These are phyloP conservation scores for Magnolia kwangsiensis DNA, from an alignment of 164 flowering plant species.

Conservation along the genomic window DNA sequence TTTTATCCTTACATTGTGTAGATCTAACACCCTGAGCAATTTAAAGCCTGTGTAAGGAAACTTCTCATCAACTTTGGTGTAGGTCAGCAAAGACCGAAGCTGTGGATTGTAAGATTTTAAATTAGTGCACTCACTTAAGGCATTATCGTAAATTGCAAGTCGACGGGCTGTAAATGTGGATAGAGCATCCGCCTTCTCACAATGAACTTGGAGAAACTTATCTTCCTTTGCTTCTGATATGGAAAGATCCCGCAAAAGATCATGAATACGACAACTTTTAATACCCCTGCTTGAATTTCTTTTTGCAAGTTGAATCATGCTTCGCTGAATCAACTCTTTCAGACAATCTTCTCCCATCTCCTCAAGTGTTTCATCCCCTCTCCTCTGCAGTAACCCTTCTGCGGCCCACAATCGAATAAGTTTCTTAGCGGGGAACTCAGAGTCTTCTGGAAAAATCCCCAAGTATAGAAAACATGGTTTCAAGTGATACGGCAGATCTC, in stretches of 20 bases:
- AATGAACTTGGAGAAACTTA: neutral
- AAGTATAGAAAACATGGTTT: neutral
- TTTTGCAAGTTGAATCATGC: neutral
- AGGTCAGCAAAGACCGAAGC: neutral
- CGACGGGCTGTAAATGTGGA: neutral
- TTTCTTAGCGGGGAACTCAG: neutral
- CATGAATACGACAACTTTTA: neutral
- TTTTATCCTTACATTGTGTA: neutral
- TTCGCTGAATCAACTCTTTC: neutral
- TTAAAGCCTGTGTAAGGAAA: neutral
- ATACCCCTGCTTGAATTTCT: neutral
- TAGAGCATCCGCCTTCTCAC: neutral
- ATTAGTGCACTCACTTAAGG: neutral
- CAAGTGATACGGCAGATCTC: neutral
- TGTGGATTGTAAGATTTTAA: neutral
- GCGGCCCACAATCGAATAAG: neutral
- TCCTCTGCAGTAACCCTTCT: neutral
- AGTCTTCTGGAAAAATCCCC: neutral
- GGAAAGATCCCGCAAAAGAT: slow-evolving; percentile 1
- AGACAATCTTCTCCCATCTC: slow-evolving; percentile 1
- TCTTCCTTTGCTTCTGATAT: neutral
- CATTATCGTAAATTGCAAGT: neutral
- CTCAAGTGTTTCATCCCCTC: neutral
- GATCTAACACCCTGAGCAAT: neutral
- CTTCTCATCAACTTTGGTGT: neutral